Evolutionary conservation across 306 rosid genomes (phyloP), one percentile per base, ranked within the genome.

Genomic region (Adenanthera pavonina): DNA sequence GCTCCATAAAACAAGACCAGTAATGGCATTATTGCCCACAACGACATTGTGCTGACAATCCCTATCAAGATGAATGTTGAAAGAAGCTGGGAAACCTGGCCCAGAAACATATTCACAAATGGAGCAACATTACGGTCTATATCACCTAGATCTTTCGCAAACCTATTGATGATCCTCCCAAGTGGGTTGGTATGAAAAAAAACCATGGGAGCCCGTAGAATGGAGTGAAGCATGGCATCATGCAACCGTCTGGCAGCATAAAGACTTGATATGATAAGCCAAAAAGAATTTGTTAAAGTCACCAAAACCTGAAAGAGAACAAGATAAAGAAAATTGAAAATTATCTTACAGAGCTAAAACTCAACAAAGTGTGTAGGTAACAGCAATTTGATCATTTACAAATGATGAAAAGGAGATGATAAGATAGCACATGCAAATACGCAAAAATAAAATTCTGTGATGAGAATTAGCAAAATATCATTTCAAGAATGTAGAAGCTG

Each of bases 21-120:
- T 76, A 95, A 91, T 75, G 98, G 98, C 89, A 95, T 77, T 78
- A 95, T 95, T n/a, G 94, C 94, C 98, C 98, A 95, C 77, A 95
- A 80, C 52, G 98, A 95, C 94, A 92, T 83, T 19, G 98, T 94
- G 94, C 97, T 94, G 84, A 94, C 95, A 36, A 94, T 88, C 62
- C 97, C 98, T 77, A 94, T 94, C 89, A 94, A 85, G 89, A 91
- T 13, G 89, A 94, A 94, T 35, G 98, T 94, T 59, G 98, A 94
- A 80, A 92, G 59, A 67, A 92, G 95, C 87, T 88, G 94, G 36
- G 89, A 89, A 56, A 90, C 83, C 86, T 92, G 98, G 69, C 92
- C 89, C 46, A 95, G 73, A 90, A 91, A 95, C 98, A 95, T 91
- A 77, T 88, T 92, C 72, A 88, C 87, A 75, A 85, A 82, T 14